Evolutionary conservation across 352 stramenopile genomes (phyloP), one percentile per base, ranked within the genome.

Genomic region (Pythium aquatile): DNA sequence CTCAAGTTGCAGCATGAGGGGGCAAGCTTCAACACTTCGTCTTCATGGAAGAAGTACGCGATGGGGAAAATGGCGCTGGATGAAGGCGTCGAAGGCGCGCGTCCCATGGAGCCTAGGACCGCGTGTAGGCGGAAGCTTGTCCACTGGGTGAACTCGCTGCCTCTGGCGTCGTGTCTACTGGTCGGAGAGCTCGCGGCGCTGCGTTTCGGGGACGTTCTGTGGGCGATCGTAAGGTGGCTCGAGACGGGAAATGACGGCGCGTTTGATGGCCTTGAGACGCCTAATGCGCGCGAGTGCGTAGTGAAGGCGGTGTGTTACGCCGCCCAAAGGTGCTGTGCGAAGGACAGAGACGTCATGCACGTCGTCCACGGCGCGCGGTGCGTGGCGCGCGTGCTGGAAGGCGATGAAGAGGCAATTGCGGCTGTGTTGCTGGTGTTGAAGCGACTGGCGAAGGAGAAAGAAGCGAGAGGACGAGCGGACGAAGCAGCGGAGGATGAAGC

Each of bases 71-170:
- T 32, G 46, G 5, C n/a, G n/a, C 20, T 3, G n/a, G 20, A 29
- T 2, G 24, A 16, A n/a, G 37, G 29, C 30, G 29, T 17, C 32
- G 20, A 3, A 8, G 5, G 32, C 20, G 20, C 26, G 24, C 14
- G 10, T 16, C 20, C 24, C 33, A 26, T n/a, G 17, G 42, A 40
- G 55, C 10, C 40, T 7, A 30, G 37, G n/a, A 13, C 30, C 2
- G 47, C 48, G 1, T 37, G 28, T 40, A 40, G 64, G 54, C 78
- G 81, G 24, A 68, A 84, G 64, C 65, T 89, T 39, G 58, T 92
- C 46, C 83, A 92, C 55, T 92, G 81, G 81, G 55, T 92, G 54
- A 92, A 92, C 68, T 90, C 83, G 30, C 62, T 90, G 51, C 83
- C 81, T 14, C 58, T 87, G 16, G 73, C 79, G 14, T 72, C 67